A percentile compares a stretch with the other conserved stretches of the same genome.
These are phyloP conservation scores for Tylopilus sp. DNA, from an alignment of 1,284 basidiomycete species.

Conservation along the genomic window DNA sequence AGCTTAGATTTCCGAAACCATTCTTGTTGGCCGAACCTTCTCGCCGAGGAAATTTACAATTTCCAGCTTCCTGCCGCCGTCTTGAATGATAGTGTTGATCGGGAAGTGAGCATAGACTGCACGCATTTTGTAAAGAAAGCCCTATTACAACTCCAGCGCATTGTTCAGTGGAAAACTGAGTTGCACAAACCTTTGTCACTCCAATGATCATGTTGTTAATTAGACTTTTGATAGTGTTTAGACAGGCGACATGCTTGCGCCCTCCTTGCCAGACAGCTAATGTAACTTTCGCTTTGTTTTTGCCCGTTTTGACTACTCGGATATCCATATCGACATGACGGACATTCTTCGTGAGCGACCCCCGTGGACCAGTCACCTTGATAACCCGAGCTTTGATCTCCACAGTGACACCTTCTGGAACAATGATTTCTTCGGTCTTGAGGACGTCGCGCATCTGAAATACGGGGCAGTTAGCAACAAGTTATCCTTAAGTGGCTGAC, in stretches of 20 bases:
- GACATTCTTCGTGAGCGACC: conserved; percentile 86
- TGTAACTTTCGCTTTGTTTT: conserved; percentile 69
- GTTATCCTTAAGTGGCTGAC: conserved; percentile 20
- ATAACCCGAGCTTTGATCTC: conserved; percentile 86
- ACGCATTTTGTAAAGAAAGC: conserved; percentile 99
- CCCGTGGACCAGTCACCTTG: conserved; percentile 86
- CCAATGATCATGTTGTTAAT: conserved; percentile 98
- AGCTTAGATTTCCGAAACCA: neutral
- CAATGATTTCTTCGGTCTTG: conserved; percentile 89
- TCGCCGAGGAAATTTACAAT: conserved; percentile 99
- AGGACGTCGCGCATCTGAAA: conserved; percentile 85
- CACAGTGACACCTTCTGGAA: conserved; percentile 85
- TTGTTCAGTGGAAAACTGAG: neutral
- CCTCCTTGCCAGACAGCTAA: conserved; percentile 98
- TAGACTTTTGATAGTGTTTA: conserved; percentile 92
- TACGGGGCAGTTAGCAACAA: conserved; percentile 12
- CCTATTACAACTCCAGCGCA: conserved; percentile 43
- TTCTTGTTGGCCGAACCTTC: conserved; percentile 54
- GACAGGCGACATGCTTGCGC: conserved; percentile 98
- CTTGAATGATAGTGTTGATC: conserved; percentile 98
- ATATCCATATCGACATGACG: conserved; percentile 98
- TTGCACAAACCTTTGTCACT: conserved; percentile 71
- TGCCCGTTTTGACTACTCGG: conserved; percentile 70
- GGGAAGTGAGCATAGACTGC: conserved; percentile 99
- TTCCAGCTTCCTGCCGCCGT: conserved; percentile 76